Conservation (phyloP, 2,329 filamentous ascomycete genomes). For the Neopestalotiopsis sp. region DNA sequence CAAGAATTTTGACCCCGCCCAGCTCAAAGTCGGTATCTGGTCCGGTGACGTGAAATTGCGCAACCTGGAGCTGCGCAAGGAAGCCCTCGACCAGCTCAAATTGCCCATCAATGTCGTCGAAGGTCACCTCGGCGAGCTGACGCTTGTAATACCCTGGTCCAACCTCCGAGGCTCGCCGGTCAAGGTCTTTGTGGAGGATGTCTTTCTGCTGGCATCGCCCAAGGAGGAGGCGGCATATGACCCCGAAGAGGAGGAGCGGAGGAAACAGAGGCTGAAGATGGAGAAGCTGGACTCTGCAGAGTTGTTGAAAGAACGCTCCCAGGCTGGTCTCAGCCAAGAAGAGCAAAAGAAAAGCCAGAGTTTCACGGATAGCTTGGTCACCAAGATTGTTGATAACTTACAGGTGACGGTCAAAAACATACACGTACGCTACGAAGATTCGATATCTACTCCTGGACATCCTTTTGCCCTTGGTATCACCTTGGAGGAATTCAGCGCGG, state of each 20-base stretch:
- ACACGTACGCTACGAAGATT: slow-evolving; percentile 97
- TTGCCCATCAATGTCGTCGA: slow-evolving; percentile 96
- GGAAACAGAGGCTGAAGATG: slow-evolving; percentile 93
- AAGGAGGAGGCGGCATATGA: slow-evolving; percentile 96
- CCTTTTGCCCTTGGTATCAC: slow-evolving; percentile 93
- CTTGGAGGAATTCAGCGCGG: slow-evolving; percentile 93
- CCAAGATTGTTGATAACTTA: slow-evolving; percentile 97
- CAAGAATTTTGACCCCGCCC: slow-evolving; percentile 97
- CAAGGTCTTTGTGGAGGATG: slow-evolving; percentile 94
- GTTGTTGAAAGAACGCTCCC: slow-evolving; percentile 86
- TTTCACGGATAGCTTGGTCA: slow-evolving; percentile 92
- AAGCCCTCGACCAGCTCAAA: slow-evolving; percentile 96
- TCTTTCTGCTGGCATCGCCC: slow-evolving; percentile 91
- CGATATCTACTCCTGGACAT: slow-evolving; percentile 91
- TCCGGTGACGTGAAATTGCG: slow-evolving; percentile 95
- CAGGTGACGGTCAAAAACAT: slow-evolving; percentile 99
- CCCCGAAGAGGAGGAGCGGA: slow-evolving; percentile 86
- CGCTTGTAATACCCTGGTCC: slow-evolving; percentile 94
- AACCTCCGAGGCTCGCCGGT: slow-evolving; percentile 94
- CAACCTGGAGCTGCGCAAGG: slow-evolving; percentile 88
- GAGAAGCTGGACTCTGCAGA: slow-evolving; percentile 98
- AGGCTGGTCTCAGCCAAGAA: slow-evolving; percentile 92
- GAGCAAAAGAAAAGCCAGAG: slow-evolving; percentile 98
- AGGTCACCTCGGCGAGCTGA: slow-evolving; percentile 91
- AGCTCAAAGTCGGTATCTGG: slow-evolving; percentile 99